Base-by-base conservation (phyloP, 768 basidiomycete genomes). In the Podaxis carcinomalis region DNA sequence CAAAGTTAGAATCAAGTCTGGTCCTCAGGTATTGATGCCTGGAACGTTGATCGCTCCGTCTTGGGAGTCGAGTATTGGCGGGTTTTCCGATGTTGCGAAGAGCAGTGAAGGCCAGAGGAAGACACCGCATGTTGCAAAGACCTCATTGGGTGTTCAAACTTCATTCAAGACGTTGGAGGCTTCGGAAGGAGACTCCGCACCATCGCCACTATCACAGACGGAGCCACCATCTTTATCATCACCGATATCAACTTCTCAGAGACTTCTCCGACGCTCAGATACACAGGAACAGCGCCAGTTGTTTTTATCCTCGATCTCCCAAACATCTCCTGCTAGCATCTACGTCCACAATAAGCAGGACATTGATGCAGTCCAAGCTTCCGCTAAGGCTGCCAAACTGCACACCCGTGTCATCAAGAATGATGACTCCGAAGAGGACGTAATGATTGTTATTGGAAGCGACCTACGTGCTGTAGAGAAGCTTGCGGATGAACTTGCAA, bases 401-500 rank as follows among this genome's bases (percentile, higher is more conserved):
- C 68, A 74, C 62, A 69, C 77, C n/a, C 75, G 77, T 42, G 67
- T 77, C 13, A 74, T 83, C 59, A 68, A 69, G 62, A 72, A 71
- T 47, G 68, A 69, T n/a, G 70, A 74, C 49, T 71, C 70, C n/a
- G 74, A 77, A 61, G 66, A 69, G 25, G 72, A 81, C 28, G 79
- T 73, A n/a, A 73, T 83, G 63, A 73, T 87, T 16, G 72, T 86
- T 47, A 68, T 86, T n/a, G 85, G 84, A 32, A 74, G 74, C n/a
- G 78, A 84, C 21, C 71, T 77, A n/a, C 68, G 70, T 25, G 78
- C 80, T 2, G 79, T 85, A 13, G 69, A 81, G 63, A 72, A 64
- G 58, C 69, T 81, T 62, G 72, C 70, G 21, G 65, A 69, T 1
- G 74, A 72, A 51, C 67, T 78, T 32, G 72, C 73, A 60, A 66